These are phyloP conservation scores for Arthroderma sp. DNA, from an alignment of 2,329 filamentous ascomycete species.

Conservation along the genomic window DNA sequence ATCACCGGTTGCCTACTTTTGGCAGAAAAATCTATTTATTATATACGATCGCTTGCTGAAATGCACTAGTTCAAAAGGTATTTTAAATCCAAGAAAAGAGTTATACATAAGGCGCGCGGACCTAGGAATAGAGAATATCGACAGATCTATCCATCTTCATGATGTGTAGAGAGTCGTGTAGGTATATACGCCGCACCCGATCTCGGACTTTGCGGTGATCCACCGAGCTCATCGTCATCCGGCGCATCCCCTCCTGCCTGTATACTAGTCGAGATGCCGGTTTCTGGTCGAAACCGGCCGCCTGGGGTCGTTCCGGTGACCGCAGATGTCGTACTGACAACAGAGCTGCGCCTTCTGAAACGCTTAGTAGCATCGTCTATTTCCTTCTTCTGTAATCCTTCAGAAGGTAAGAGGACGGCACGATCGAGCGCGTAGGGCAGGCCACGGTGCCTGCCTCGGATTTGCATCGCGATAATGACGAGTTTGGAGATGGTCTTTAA, in stretches of 20 bases:
- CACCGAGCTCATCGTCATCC: background rate
- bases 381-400: constrained; percentile 50
- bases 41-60: background rate
- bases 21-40: too few relatives aligned
- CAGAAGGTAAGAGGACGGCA: constrained; percentile 54
- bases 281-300: background rate
- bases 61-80: constrained; percentile 1
- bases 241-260: background rate
- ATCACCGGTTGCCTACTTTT: too few relatives aligned
- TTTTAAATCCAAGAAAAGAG: background rate
- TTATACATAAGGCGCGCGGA: background rate
- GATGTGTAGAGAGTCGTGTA: constrained; percentile 2
- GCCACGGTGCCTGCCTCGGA: constrained; percentile 52
- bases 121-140: background rate
- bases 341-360: constrained; percentile 26
- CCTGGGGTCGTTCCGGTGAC: background rate
- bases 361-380: constrained; percentile 38
- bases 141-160: background rate
- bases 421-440: constrained; percentile 55
- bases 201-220: background rate
- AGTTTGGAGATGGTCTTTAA: constrained; percentile 60
- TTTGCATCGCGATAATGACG: constrained; percentile 53
- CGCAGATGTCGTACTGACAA: constrained; percentile 15
- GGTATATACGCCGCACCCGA: background rate
- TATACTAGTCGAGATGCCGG: constrained; percentile 3